These are phyloP conservation scores for Endocarpon pusillum DNA, from an alignment of 495 filamentous ascomycete species.

Conservation along the genomic window DNA sequence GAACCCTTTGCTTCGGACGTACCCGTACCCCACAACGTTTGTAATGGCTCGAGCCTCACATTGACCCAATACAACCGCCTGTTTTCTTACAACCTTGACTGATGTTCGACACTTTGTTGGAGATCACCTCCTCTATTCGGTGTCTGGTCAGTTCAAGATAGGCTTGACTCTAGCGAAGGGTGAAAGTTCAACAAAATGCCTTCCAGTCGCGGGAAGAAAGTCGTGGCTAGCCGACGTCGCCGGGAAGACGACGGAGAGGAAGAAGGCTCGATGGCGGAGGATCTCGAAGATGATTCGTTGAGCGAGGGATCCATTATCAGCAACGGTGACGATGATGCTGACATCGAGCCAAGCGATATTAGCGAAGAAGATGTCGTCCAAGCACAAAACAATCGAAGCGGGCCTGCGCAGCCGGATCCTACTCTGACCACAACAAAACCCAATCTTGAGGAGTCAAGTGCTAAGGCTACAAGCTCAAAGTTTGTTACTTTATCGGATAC, in stretches of 20 bases:
- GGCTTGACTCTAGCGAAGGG: no score
- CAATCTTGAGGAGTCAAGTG: constrained; percentile 13
- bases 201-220: constrained; percentile 45
- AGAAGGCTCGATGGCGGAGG: constrained; percentile 44
- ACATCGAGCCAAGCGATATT: constrained; percentile 53
- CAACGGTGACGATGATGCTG: constrained; percentile 63
- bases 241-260: constrained; percentile 68
- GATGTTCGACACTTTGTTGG: no score
- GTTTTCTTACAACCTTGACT: no score
- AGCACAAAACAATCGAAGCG: constrained; percentile 22
- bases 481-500: constrained; percentile 43
- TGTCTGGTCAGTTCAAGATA: no score
- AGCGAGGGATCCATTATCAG: constrained; percentile 63
- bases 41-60: no score
- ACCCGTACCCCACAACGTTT: no score
- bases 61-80: no score
- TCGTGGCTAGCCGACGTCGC: constrained; percentile 58
- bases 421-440: no score
- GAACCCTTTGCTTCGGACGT: no score
- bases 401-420: no score
- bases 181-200: constrained; percentile 34
- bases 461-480: constrained; percentile 5
- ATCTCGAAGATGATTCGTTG: constrained; percentile 64
- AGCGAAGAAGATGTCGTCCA: constrained; percentile 44
- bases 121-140: no score